Evolutionary conservation across 169 alveolate species (phyloP), one percentile per base, ranked within the genome.

Genomic region (Cryptosporidium ryanae): DNA sequence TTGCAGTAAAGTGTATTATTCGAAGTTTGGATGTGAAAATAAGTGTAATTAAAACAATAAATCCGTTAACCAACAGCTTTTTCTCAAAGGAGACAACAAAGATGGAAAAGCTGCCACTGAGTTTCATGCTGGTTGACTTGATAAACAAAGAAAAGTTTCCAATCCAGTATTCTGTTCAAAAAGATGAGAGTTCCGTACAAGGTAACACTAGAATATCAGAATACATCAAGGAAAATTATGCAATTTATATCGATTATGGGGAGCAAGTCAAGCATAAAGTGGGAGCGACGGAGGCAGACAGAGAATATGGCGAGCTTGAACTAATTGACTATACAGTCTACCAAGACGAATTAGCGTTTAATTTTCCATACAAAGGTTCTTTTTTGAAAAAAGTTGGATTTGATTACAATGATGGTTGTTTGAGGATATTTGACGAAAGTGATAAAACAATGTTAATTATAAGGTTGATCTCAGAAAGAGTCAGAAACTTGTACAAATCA

Each of bases 101-200:
- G 63, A 61, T 8, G 23, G 52, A 43, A 13, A 76, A 32, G 21
- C 21, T 76, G 15, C 87, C 87, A 15, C 44, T 76, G 17, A 61
- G 87, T 59, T 61, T 76, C 0, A 32, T 46, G 29, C 27, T 76
- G 0, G 34, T 76, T 10, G 76, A 76, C 18, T 17, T 76, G 23
- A 76, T 23, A 44, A 76, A 76, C 43, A 63, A 76, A n/a, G 87
- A 76, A 21, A 34, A 76, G 1, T 76, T 76, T 59, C 71, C 71
- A 2, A 63, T 76, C 17, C 71, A 59, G 61, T 76, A 76, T 34
- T 76, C 87, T 12, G 21, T 59, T 15, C 87, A 76, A 46, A 8
- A 52, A 27, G 71, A 31, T 57, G 59, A 13, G 25, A 29, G 49
- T 7, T 10, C 8, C 1, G 18, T 12, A 3, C 38, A 34, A 8